Conservation (phyloP, 495 filamentous ascomycete species). For the Apodospora peruviana region DNA sequence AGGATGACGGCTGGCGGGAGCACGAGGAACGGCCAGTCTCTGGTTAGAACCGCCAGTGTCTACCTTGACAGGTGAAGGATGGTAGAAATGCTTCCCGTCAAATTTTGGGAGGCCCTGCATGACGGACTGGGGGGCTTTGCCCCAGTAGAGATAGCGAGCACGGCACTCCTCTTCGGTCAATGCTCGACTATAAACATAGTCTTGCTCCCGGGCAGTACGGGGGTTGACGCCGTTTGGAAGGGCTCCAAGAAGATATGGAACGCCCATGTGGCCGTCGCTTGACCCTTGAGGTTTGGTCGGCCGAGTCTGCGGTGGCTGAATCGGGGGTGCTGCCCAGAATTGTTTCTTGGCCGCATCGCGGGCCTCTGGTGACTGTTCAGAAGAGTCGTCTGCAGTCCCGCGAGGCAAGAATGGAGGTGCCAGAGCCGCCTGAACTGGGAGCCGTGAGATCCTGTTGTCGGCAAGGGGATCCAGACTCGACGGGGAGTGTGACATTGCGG, state of each 20-base stretch:
- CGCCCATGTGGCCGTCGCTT: slow-evolving; percentile 3
- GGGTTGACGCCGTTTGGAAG: slow-evolving; percentile 33
- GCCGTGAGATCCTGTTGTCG: slow-evolving; percentile 16
- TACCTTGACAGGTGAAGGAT: slow-evolving; percentile 42
- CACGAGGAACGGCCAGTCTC: slow-evolving; percentile 1
- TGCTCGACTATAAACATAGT: slow-evolving; percentile 42
- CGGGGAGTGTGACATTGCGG: too few relatives aligned
- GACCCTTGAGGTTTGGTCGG: too few relatives aligned
- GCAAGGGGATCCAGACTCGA: too few relatives aligned
- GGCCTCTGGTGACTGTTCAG: slow-evolving; percentile 7
- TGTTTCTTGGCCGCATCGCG: slow-evolving; percentile 10
- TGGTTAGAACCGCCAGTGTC: neutral
- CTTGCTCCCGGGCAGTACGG: slow-evolving; percentile 23
- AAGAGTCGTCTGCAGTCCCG: slow-evolving; percentile 7
- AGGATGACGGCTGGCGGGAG: slow-evolving; percentile 6
- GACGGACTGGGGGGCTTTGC: slow-evolving; percentile 33
- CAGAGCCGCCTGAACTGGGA: slow-evolving; percentile 20
- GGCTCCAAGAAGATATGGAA: slow-evolving; percentile 41
- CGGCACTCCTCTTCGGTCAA: slow-evolving; percentile 44
- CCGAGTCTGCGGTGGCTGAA: neutral
- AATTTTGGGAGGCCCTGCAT: slow-evolving; percentile 48
- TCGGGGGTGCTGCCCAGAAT: neutral
- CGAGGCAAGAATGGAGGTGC: slow-evolving; percentile 27
- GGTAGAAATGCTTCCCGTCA: slow-evolving; percentile 54
- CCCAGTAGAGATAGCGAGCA: slow-evolving; percentile 48